Evolutionary conservation across 371 early-diverging fungal species (phyloP).

Genomic region (Parasitella parasitica): DNA sequence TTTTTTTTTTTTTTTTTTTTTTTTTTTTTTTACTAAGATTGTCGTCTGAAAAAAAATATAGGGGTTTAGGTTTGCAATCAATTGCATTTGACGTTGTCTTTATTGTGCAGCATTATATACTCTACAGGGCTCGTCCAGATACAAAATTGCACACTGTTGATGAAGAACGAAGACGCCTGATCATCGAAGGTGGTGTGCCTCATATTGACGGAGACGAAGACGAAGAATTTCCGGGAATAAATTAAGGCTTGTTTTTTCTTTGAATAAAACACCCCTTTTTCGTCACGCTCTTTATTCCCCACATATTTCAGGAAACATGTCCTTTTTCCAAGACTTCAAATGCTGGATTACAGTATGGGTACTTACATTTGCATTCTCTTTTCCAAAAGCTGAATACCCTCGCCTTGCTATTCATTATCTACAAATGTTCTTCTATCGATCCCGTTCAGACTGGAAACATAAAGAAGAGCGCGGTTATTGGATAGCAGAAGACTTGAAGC

Average conservation of each 20-base stretch:
- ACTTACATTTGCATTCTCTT: constrained; percentile 16
- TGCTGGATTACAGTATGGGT: constrained; percentile 12
- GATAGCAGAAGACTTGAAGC: constrained; percentile 36
- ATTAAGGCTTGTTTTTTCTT: neutral
- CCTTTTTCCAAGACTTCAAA: constrained; percentile 14
- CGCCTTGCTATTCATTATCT: constrained; percentile 11
- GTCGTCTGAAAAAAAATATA: constrained; percentile 3
- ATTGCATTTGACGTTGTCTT: constrained; percentile 85
- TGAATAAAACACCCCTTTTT: neutral
- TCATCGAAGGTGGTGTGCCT: constrained; percentile 41
- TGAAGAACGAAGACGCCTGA: constrained; percentile 40
- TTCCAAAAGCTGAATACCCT: constrained; percentile 11
- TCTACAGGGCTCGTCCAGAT: constrained; percentile 51
- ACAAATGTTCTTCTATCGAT: constrained; percentile 15
- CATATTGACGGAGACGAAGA: constrained; percentile 9
- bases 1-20: no score
- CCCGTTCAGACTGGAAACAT: constrained; percentile 22
- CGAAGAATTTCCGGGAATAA: neutral
- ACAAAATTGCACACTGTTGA: constrained; percentile 40
- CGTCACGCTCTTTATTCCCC: neutral
- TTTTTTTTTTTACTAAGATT: neutral
- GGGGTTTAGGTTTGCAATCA: constrained; percentile 76
- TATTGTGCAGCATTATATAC: constrained; percentile 81
- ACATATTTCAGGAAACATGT: constrained; percentile 7
- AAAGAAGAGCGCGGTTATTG: constrained; percentile 23